These are phyloP conservation scores for Paraleonurus japonicus DNA, from an alignment of 257 asterid species.

Conservation along the genomic window DNA sequence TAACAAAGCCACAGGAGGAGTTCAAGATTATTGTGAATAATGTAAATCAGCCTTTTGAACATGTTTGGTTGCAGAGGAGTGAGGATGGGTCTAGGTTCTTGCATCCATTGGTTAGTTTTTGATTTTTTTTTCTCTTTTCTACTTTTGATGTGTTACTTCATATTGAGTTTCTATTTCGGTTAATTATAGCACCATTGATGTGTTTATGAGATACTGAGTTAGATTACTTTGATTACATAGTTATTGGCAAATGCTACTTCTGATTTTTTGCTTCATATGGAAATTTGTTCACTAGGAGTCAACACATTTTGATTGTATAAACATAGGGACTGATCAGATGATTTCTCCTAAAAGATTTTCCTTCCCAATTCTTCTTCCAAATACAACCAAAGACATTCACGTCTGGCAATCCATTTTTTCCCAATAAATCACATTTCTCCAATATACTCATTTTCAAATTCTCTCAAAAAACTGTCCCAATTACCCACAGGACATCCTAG, in stretches of 20 bases:
- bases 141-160: background rate
- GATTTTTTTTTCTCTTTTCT: background rate
- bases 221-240: background rate
- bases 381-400: background rate
- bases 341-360: background rate
- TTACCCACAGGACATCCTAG: background rate
- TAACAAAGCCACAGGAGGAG: constrained; percentile 81
- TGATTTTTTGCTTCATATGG: background rate
- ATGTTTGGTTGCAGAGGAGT: constrained; percentile 82
- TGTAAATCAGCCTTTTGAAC: constrained; percentile 77
- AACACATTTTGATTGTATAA: background rate
- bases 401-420: background rate
- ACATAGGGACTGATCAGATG: constrained; percentile 1
- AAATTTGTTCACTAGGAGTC: background rate
- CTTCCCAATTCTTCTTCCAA: background rate
- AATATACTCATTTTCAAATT: background rate
- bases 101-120: constrained; percentile 75
- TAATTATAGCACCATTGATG: background rate
- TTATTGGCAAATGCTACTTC: background rate
- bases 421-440: background rate
- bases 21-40: constrained; percentile 80
- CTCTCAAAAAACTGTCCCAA: background rate
- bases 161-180: background rate
- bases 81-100: constrained; percentile 67
- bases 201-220: background rate